Conservation (phyloP, 164 flowering plant species). For the Saururus chinensis region DNA sequence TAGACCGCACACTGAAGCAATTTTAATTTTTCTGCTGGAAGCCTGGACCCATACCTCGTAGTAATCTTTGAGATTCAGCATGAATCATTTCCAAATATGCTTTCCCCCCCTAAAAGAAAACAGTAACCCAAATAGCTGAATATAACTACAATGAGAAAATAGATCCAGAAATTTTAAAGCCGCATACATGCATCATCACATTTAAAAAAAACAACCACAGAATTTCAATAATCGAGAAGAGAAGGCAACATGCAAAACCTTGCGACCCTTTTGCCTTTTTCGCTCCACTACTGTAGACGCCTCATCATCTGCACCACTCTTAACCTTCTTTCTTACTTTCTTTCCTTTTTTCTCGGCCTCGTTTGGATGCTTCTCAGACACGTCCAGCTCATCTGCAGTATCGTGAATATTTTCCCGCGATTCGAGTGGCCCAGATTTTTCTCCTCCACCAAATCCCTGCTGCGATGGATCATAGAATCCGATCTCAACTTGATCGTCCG, state of each 20-base stretch:
- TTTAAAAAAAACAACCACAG: no score
- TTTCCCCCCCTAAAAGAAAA: constrained; percentile 46
- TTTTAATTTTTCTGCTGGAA: background rate
- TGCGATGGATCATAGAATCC: no score
- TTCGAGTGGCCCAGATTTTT: constrained; percentile 7
- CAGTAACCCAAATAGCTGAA: no score
- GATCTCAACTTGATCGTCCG: no score
- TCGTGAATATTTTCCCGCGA: constrained; percentile 6
- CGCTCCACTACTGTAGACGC: constrained; percentile 12
- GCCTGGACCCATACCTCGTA: constrained; percentile 50
- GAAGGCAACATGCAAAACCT: constrained; percentile 23
- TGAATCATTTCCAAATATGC: constrained; percentile 42
- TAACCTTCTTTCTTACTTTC: constrained; percentile 21
- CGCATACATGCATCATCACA: no score
- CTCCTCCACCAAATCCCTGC: background rate
- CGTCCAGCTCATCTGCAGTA: constrained; percentile 3
- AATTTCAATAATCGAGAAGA: background rate
- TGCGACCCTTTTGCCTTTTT: constrained; percentile 28
- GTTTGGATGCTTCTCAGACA: constrained; percentile 10
- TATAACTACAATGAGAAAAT: no score
- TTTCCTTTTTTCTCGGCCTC: constrained; percentile 17
- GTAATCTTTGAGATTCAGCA: constrained; percentile 69
- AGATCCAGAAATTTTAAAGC: background rate
- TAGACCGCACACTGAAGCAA: no score
- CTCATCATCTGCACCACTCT: constrained; percentile 16